phyloP scores from a whole-genome alignment of 768 basidiomycete genomes.

The Favolaschia claudopus region DNA sequence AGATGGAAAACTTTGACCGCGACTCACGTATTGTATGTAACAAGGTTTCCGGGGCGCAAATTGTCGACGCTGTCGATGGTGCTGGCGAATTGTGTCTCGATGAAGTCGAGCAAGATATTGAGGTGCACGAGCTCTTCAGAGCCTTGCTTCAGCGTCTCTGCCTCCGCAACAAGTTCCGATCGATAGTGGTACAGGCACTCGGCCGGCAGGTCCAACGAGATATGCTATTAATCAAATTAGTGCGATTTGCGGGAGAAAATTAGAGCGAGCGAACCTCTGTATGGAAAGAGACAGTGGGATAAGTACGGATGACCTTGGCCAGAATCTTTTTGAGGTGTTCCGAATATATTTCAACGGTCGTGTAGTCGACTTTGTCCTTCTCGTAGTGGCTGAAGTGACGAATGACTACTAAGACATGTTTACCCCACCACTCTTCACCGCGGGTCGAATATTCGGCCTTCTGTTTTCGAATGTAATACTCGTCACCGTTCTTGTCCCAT shows the following conservation, averaged over 20 bases:
- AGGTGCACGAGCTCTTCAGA: constrained; percentile 16
- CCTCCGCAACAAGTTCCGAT: constrained; percentile 12
- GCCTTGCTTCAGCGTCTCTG: constrained; percentile 6
- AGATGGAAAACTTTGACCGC: background rate
- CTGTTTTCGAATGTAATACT: constrained; percentile 17
- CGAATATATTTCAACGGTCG: constrained; percentile 20
- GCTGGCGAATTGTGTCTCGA: constrained; percentile 17
- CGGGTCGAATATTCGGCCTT: constrained; percentile 8
- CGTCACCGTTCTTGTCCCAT: constrained; percentile 22
- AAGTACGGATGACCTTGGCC: constrained; percentile 9
- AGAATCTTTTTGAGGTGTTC: constrained; percentile 7
- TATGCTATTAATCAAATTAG: constrained; percentile 2
- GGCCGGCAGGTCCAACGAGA: constrained; percentile 5
- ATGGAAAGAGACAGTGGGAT: constrained; percentile 15
- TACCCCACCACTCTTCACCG: constrained; percentile 14
- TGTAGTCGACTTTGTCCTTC: constrained; percentile 9
- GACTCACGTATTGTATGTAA: constrained; percentile 16
- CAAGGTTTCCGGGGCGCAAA: constrained; percentile 14
- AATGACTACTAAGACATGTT: constrained; percentile 17
- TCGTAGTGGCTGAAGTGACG: constrained; percentile 14
- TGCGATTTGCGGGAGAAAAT: background rate
- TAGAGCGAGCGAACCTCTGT: constrained; percentile 6
- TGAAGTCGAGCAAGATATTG: constrained; percentile 11
- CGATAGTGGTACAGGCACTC: constrained; percentile 18
- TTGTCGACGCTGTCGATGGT: constrained; percentile 19